A percentile compares a stretch with the other conserved stretches of the same genome.
Evolutionary conservation across 345 rosid species (phyloP).

Genomic region (Hibiscus mutabilis): DNA sequence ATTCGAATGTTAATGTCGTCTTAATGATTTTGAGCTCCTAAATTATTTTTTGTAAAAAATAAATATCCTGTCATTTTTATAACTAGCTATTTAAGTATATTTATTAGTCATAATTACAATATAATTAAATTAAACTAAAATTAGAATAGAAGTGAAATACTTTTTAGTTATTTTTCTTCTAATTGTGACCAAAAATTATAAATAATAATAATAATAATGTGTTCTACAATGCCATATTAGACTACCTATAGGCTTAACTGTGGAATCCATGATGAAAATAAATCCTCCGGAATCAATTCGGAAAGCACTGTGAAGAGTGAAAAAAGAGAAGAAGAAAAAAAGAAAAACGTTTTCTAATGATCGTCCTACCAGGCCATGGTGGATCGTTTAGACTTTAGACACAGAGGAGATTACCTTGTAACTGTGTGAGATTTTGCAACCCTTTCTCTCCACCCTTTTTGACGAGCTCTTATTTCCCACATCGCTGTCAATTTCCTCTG

Average conservation of each 20-base stretch:
- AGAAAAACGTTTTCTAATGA: background rate
- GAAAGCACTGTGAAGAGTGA: background rate
- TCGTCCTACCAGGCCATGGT: slow-evolving; percentile 2
- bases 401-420: slow-evolving; percentile 47
- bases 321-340: background rate
- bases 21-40: too few species aligned
- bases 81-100: too few species aligned
- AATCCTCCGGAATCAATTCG: background rate
- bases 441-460: slow-evolving; percentile 83
- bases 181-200: too few species aligned
- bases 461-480: slow-evolving; percentile 86
- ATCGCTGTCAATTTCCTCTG: slow-evolving; percentile 66
- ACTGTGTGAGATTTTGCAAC: slow-evolving; percentile 31
- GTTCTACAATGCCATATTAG: background rate
- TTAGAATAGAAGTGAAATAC: too few species aligned
- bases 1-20: background rate
- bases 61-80: too few species aligned
- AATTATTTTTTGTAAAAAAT: too few species aligned
- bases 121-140: too few species aligned
- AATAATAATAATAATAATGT: background rate
- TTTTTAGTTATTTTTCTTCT: too few species aligned
- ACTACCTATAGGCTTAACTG: background rate
- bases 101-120: too few species aligned
- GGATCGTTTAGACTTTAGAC: slow-evolving; percentile 29
- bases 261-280: background rate